phyloP scores from a whole-genome alignment of 1,284 basidiomycete genomes.

The Fomitopsis pinicola region DNA sequence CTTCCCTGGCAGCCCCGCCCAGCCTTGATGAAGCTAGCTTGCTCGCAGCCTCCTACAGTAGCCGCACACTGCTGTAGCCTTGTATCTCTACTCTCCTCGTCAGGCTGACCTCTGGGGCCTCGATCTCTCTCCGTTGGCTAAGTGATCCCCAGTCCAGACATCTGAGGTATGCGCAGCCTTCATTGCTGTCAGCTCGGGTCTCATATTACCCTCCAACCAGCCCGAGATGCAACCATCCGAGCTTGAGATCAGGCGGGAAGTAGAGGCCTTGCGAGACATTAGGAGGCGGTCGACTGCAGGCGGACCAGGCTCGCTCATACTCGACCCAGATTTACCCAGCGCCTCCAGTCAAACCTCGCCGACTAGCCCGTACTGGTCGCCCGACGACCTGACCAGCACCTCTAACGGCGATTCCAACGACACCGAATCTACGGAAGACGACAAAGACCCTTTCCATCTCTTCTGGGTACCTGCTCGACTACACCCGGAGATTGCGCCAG shows the following conservation, averaged over 20 bases:
- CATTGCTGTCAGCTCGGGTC: background rate
- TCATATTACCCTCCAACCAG: slow-evolving; percentile 3
- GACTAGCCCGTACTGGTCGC: slow-evolving; percentile 47
- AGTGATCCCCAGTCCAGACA: background rate
- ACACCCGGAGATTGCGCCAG: slow-evolving; percentile 96
- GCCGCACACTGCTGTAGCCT: background rate
- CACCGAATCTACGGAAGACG: slow-evolving; percentile 26
- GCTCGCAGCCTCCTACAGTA: background rate
- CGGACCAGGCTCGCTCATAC: slow-evolving; percentile 72
- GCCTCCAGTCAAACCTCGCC: slow-evolving; percentile 51
- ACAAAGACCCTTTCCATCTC: slow-evolving; percentile 78
- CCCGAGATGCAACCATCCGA: slow-evolving; percentile 66
- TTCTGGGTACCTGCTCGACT: slow-evolving; percentile 98
- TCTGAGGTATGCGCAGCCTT: slow-evolving; percentile 1
- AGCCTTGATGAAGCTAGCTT: slow-evolving; percentile 3
- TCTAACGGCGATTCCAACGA: slow-evolving; percentile 41
- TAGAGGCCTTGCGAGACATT: slow-evolving; percentile 80
- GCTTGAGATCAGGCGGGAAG: slow-evolving; percentile 83
- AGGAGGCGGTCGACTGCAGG: slow-evolving; percentile 72
- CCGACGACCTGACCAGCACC: slow-evolving; percentile 40
- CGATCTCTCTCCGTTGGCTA: background rate
- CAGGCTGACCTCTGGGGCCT: background rate
- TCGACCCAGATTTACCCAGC: slow-evolving; percentile 85
- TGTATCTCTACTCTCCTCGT: slow-evolving; percentile 2
- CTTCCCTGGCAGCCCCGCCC: slow-evolving; percentile 2